Percentiles rank a stretch among this genome's conserved stretches.
Conservation (phyloP, 2,329 filamentous ascomycete genomes). For the Setomelanomma holmii region DNA sequence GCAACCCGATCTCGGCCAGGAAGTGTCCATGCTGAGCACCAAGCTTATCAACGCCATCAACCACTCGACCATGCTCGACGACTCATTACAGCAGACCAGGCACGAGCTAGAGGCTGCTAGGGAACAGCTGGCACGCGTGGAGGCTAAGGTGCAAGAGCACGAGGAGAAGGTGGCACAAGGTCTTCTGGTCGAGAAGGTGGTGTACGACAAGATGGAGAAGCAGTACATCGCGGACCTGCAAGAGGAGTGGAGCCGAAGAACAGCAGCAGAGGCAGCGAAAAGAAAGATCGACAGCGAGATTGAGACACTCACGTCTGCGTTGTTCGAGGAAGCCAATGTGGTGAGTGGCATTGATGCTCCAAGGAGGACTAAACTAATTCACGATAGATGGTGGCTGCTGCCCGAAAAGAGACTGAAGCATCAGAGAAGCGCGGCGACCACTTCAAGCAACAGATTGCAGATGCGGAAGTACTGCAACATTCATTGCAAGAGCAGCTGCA, state of each 20-base stretch:
- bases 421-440: conserved; percentile 87
- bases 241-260: conserved; percentile 50
- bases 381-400: conserved; percentile 82
- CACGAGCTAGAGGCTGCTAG: conserved; percentile 80
- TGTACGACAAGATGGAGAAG: conserved; percentile 66
- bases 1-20: conserved; percentile 70
- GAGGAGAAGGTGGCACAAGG: conserved; percentile 74
- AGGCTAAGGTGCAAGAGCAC: conserved; percentile 72
- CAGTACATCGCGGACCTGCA: conserved; percentile 51
- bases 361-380: conserved; percentile 16
- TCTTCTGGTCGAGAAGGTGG: conserved; percentile 75
- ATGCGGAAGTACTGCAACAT: conserved; percentile 83
- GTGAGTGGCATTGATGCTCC: conserved; percentile 47
- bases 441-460: conserved; percentile 81
- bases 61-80: conserved; percentile 89
- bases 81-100: conserved; percentile 80
- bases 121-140: conserved; percentile 71
- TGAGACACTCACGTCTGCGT: conserved; percentile 84
- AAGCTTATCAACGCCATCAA: conserved; percentile 99
- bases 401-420: conserved; percentile 82
- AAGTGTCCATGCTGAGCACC: conserved; percentile 89
- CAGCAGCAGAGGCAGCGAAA: conserved; percentile 68
- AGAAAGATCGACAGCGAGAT: conserved; percentile 90
- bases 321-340: conserved; percentile 98
- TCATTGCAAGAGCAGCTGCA: conserved; percentile 93